These are phyloP conservation scores for Astragalus membranaceus DNA, from an alignment of 306 rosid genomes.

Conservation along the genomic window DNA sequence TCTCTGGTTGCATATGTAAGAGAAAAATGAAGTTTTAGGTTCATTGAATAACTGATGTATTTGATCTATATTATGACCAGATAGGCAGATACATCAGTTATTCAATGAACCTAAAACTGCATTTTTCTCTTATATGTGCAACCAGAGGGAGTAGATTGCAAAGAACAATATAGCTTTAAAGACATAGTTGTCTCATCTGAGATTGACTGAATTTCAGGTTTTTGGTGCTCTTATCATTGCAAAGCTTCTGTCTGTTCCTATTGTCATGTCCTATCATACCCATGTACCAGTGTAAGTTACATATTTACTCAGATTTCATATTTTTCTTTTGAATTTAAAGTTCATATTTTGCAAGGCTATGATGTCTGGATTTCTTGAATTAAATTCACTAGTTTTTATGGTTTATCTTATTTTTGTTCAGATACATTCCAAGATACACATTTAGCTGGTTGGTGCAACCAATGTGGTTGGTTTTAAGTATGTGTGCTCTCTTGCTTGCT, in stretches of 20 bases:
- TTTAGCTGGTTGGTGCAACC: constrained; percentile 99
- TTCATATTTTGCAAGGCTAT: background rate
- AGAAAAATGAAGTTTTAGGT: too few relatives aligned
- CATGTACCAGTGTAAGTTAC: constrained; percentile 93
- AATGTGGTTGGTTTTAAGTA: constrained; percentile 95
- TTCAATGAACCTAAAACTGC: too few relatives aligned
- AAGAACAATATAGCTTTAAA: background rate
- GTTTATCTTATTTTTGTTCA: constrained; percentile 31
- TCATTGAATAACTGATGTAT: too few relatives aligned
- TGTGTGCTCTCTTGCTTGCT: constrained; percentile 24
- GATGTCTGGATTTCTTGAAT: background rate
- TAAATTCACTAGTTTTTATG: background rate
- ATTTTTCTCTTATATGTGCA: too few relatives aligned
- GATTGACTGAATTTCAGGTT: constrained; percentile 21
- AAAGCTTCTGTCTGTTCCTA: constrained; percentile 34
- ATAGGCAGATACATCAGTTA: too few relatives aligned
- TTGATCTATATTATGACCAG: too few relatives aligned
- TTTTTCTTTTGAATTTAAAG: background rate
- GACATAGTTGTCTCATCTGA: background rate
- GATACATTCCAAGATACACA: constrained; percentile 98
- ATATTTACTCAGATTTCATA: background rate
- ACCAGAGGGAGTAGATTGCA: too few relatives aligned
- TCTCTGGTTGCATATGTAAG: too few relatives aligned
- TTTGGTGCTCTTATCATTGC: constrained; percentile 35
- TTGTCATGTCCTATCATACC: constrained; percentile 89